Percentiles rank a stretch among this genome's conserved stretches.
Evolutionary conservation across 2,329 filamentous ascomycete genomes (phyloP).

Genomic region (Chlorencoelia australis): DNA sequence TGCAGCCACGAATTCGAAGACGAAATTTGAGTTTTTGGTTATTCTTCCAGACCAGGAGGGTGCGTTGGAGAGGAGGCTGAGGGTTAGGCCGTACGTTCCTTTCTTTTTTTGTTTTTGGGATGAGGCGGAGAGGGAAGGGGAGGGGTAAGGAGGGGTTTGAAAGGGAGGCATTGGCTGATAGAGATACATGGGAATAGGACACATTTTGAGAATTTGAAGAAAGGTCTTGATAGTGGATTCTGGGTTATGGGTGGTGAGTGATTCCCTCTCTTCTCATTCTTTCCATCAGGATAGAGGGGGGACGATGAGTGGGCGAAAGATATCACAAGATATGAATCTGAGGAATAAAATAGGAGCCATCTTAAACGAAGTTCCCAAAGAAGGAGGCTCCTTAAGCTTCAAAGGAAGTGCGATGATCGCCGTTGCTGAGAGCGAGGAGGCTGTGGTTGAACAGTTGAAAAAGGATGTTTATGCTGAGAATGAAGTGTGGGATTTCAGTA

Average conservation of each 20-base stretch:
- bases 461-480: constrained; percentile 61
- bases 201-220: constrained; percentile 36
- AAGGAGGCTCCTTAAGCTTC: constrained; percentile 51
- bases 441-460: constrained; percentile 55
- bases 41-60: constrained; percentile 58
- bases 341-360: constrained; percentile 59
- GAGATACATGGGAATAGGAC: constrained; percentile 16
- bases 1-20: constrained; percentile 24
- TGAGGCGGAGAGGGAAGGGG: no score
- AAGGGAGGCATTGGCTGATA: no score
- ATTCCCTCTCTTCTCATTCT: not conserved
- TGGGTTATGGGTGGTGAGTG: constrained; percentile 46
- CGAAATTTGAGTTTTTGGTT: constrained; percentile 55
- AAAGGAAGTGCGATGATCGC: constrained; percentile 52
- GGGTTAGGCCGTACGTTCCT: constrained; percentile 45
- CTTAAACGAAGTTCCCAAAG: constrained; percentile 54
- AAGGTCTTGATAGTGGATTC: constrained; percentile 40
- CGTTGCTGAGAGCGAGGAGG: constrained; percentile 53
- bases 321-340: no score
- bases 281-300: not conserved
- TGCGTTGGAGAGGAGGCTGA: constrained; percentile 48
- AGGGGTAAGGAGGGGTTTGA: no score
- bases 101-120: not conserved
- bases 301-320: no score
- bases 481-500: constrained; percentile 74